Conservation (phyloP, 2,329 filamentous ascomycete species). For the Emericellopsis cladophorae region DNA sequence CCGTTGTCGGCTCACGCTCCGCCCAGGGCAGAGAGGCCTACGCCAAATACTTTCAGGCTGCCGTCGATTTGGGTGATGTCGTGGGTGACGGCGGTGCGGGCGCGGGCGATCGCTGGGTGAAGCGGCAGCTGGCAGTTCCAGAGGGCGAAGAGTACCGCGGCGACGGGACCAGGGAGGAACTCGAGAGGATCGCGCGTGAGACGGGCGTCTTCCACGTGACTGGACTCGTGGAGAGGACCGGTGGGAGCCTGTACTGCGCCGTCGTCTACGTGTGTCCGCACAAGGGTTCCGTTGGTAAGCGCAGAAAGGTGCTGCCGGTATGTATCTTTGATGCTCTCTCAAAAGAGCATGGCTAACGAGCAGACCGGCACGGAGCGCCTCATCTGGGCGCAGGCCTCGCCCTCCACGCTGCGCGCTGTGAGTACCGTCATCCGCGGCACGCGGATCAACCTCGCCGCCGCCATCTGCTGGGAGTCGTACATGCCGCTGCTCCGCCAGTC, state of each 20-base stretch:
- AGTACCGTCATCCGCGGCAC: slow-evolving; percentile 69
- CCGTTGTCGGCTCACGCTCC: slow-evolving; percentile 43
- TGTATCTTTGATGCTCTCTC: slow-evolving; percentile 13
- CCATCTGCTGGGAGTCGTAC: slow-evolving; percentile 95
- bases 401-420: slow-evolving; percentile 67
- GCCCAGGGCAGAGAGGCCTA: slow-evolving; percentile 68
- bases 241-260: slow-evolving; percentile 73
- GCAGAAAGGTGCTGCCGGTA: slow-evolving; percentile 84
- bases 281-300: slow-evolving; percentile 65
- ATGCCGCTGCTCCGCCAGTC: slow-evolving; percentile 81
- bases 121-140: slow-evolving; percentile 32
- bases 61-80: slow-evolving; percentile 76
- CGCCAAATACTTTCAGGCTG: slow-evolving; percentile 63
- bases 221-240: slow-evolving; percentile 67
- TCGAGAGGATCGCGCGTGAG: slow-evolving; percentile 64
- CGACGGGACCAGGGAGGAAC: slow-evolving; percentile 59
- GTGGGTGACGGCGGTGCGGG: slow-evolving; percentile 44
- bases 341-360: not conserved
- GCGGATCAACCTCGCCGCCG: slow-evolving; percentile 67
- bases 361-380: slow-evolving; percentile 69
- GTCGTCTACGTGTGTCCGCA: slow-evolving; percentile 72
- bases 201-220: slow-evolving; percentile 74
- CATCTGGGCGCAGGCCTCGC: slow-evolving; percentile 78
- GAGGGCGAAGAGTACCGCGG: slow-evolving; percentile 17
- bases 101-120: slow-evolving; percentile 60